Evolutionary conservation across 208 protist species (phyloP), one percentile per base, ranked within the genome.

Genomic region (Angomonas deanei): DNA sequence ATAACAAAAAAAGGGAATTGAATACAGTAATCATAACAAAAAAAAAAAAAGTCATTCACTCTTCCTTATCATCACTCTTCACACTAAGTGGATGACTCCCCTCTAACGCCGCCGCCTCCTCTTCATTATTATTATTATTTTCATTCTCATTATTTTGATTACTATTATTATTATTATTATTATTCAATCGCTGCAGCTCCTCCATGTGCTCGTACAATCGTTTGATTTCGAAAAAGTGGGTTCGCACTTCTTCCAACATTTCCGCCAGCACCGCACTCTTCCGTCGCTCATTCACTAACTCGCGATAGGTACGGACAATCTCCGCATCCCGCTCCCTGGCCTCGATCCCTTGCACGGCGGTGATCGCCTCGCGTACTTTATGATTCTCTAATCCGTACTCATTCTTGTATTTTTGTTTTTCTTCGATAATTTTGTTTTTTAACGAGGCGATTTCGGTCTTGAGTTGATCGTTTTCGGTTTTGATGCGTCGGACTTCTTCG

Each of bases 1-100:
- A 19, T 39, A 64, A 70, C 68, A 15, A 72, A 63, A 23, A 53
- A 53, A 61, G 62, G 61, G 57, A 61, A 57, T 48, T 57, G 31
- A 48, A 50, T 19, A 33, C n/a, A 23, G n/a, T n/a, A n/a, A n/a
- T n/a, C n/a, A n/a, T n/a, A n/a, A n/a, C n/a, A n/a, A n/a, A n/a
- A n/a, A 47, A n/a, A 1, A 38, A 57, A 24, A 57, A 13, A 13
- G 23, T 53, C 19, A n/a, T 42, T 15, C 15, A 8, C 36, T 42
- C 36, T 42, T 42, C 36, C 36, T 42, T 15, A n/a, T 42, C 36
- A 42, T 42, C 11, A 42, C 11, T n/a, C 11, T 42, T 42, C 8
- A 8, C 36, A 42, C 36, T 42, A 42, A 42, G 11, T n/a, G 11
- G 8, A 42, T 42, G 8, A 42, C 15, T 42, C 11, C 15, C 36